Evolutionary conservation across 371 early-diverging fungal genomes (phyloP).

Genomic region (Funneliformis caledonium): DNA sequence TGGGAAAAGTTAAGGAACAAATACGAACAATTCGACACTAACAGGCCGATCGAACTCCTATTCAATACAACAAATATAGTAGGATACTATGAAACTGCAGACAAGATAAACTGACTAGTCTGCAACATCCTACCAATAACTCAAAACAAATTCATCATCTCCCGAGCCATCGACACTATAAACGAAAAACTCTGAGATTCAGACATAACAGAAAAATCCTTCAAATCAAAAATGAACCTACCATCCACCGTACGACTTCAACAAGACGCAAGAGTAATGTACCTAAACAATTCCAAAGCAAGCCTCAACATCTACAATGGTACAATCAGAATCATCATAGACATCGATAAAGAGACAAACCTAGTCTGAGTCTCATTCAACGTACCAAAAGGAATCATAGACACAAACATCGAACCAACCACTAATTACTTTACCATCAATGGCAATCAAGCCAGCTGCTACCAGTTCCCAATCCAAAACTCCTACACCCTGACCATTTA

Average conservation of each 20-base stretch:
- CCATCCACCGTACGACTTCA: not conserved
- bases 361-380: too few relatives aligned
- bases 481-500: not conserved
- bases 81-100: not conserved
- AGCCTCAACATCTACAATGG: too few relatives aligned
- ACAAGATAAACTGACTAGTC: not conserved
- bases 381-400: not conserved
- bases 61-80: slow-evolving; percentile 16
- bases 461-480: slow-evolving; percentile 28
- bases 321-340: not conserved
- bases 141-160: slow-evolving; percentile 10
- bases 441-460: not conserved
- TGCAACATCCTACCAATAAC: not conserved
- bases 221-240: slow-evolving; percentile 7
- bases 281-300: not conserved
- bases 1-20: too few relatives aligned
- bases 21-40: too few relatives aligned
- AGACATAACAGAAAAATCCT: not conserved
- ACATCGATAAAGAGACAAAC: not conserved
- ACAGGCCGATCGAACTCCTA: too few relatives aligned
- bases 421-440: not conserved
- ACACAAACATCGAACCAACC: not conserved
- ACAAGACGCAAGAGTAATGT: not conserved
- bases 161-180: not conserved
- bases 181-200: not conserved